Evolutionary conservation across 2,329 filamentous ascomycete genomes (phyloP), one percentile per base, ranked within the genome.

Genomic region (Zarea fungicola): DNA sequence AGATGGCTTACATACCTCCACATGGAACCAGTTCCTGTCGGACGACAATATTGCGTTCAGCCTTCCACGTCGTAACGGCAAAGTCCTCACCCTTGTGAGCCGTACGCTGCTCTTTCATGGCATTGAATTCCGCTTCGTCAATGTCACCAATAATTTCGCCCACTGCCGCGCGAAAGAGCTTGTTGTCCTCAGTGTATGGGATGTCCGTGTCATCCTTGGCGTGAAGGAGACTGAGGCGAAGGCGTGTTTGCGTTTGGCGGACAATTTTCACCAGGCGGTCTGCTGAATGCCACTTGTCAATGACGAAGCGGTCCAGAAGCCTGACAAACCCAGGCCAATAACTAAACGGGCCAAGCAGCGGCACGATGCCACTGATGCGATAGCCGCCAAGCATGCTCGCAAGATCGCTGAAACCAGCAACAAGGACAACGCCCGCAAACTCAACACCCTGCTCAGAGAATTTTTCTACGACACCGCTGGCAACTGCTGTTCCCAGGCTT

Each of bases 401-500:
- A 6, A 96, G 67, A 52, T 81, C 84, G 44, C 83, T 85, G 71
- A 96, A 96, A 1, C 84, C 82, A 0, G 90, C 84, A 5, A 95
- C 79, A 11, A 96, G 77, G 19, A 96, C 73, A 3, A 95, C 74
- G 14, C 87, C 87, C 0, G 88, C 89, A 59, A 95, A 95, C 23
- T 86, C 81, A 37, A 82, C 71, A 5, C 74, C 77, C 47, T 72
- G 68, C 43, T 72, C 60, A 3, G 80, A 77, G 58, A 87, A 91
- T 48, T 81, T 77, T 59, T 95, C 83, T 2, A 81, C 84, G 1
- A 88, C 81, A 3, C 82, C 91, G 39, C 83, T 78, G 6, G 85
- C 82, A 2, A 96, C 87, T 1, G 88, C 91, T 1, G 92, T 96
- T 21, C 92, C 92, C 0, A 97, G 77, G 58, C 87, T 93, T 59